Evolutionary conservation across 176 grass and related monocot species (phyloP).

Genomic region (Otatea glauca): DNA sequence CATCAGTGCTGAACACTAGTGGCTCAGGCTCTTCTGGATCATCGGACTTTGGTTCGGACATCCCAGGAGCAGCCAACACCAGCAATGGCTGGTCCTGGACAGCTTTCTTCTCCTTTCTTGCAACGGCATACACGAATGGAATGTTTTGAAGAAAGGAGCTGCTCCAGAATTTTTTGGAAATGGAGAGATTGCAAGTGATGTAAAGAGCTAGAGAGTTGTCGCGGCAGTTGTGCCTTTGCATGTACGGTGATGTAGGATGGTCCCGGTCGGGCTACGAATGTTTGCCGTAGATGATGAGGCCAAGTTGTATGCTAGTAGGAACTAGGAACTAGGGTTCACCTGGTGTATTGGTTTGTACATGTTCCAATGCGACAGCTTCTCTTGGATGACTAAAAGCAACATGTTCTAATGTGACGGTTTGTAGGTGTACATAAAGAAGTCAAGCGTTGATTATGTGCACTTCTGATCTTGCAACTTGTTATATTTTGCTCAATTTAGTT

Average conservation of each 20-base stretch:
- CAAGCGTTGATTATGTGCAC: not conserved
- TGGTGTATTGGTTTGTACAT: constrained; percentile 14
- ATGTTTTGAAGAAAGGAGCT: constrained; percentile 29
- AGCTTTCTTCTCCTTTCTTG: constrained; percentile 38
- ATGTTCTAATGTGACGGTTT: not conserved
- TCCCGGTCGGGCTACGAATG: not conserved
- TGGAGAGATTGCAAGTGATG: constrained; percentile 4
- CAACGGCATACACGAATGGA: constrained; percentile 28
- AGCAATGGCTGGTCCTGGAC: constrained; percentile 33
- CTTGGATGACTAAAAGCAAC: not conserved
- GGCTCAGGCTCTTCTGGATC: constrained; percentile 41
- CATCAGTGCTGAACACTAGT: constrained; percentile 60
- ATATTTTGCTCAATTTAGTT: constrained; percentile 1
- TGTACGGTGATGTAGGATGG: not conserved
- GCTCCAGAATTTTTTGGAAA: constrained; percentile 29
- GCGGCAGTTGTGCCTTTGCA: constrained; percentile 3
- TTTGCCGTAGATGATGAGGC: not conserved
- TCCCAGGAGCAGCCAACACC: constrained; percentile 27
- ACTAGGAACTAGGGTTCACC: constrained; percentile 13
- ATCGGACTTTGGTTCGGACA: constrained; percentile 47
- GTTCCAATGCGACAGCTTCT: not conserved
- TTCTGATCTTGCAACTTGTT: constrained; percentile 2
- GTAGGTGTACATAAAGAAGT: constrained; percentile 1
- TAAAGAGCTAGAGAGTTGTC: not conserved
- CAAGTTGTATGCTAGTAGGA: constrained; percentile 9